Conservation (phyloP, 73 alveolate genomes). For the Symbiodinium natans region DNA sequence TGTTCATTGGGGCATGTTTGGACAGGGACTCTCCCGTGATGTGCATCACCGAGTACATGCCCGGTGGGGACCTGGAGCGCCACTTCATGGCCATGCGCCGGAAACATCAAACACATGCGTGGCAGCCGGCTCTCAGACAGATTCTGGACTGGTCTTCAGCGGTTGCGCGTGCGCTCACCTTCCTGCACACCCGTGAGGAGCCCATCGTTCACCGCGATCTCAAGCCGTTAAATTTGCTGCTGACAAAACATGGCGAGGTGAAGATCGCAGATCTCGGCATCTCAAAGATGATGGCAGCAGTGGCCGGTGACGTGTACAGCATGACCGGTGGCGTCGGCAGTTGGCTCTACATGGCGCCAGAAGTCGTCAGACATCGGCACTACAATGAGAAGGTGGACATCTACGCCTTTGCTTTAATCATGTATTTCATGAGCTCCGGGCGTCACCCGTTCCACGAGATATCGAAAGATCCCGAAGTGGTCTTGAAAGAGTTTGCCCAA, state of each 20-base stretch:
- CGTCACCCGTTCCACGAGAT: slow-evolving; percentile 16
- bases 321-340: slow-evolving; percentile 73
- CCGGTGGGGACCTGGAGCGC: slow-evolving; percentile 45
- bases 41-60: slow-evolving; percentile 64
- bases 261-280: slow-evolving; percentile 54
- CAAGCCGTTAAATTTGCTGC: slow-evolving; percentile 49
- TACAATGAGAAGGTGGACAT: slow-evolving; percentile 56
- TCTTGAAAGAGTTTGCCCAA: neutral
- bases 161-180: slow-evolving; percentile 38
- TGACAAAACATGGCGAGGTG: slow-evolving; percentile 22
- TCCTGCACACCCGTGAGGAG: slow-evolving; percentile 14
- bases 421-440: slow-evolving; percentile 50
- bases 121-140: slow-evolving; percentile 5
- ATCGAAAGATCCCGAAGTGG: neutral
- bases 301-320: neutral
- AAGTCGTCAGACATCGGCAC: slow-evolving; percentile 19
- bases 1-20: slow-evolving; percentile 75
- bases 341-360: slow-evolving; percentile 61
- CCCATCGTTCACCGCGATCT: slow-evolving; percentile 59
- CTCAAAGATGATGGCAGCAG: neutral
- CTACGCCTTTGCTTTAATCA: slow-evolving; percentile 12
- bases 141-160: slow-evolving; percentile 19
- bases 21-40: slow-evolving; percentile 61
- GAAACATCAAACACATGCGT: neutral
- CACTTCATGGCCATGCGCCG: slow-evolving; percentile 25